Base-by-base conservation (phyloP, 2,329 filamentous ascomycete genomes). In the Cladosporium oxysporum region DNA sequence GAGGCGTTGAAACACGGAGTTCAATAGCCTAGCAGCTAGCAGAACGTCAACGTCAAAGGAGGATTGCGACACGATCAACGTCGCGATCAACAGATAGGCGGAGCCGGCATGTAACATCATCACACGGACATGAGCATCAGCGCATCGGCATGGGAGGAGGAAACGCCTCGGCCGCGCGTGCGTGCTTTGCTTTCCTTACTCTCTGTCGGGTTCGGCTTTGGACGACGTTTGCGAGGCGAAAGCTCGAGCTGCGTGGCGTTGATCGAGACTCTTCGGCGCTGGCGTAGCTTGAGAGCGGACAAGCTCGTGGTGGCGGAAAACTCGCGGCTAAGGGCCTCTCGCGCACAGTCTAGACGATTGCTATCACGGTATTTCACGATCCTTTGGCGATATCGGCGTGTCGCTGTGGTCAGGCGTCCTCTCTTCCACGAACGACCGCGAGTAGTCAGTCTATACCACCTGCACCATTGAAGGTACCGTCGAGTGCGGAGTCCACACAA, bases 61-160 rank as follows among this genome's bases (percentile, higher is more conserved):
- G 52, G 5, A 55, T 55, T 55, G 52, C 52, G 52, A 55, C 18
- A 55, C 52, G 50, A 55, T 55, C 52, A 21, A 11, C 52, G 18
- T 26, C 5, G n/a, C 23, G 49, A 52, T 52, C 49, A 21, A 18
- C 50, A 33, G 28, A 31, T 55, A 21, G 41, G 41, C 52, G 33
- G 21, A 12, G 52, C 52, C 52, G 31, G 55, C 55, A 47, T 62
- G 59, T 52, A 62, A 47, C 60, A 62, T 62, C 60, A 62, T 62
- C 60, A 62, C 44, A 53, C 60, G 60, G 49, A 53, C 60, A 62
- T 62, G 60, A 62, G 11, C 33, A 41, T 41, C 35, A 4, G 35
- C 37, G 41, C 41, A 47, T 44, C 18, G 18, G 18, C 16, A 16
- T 31, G 16, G 23, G 23, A 3, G 23, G 23, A 26, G 23, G 5